These are phyloP conservation scores for Neurospora sp. DNA, from an alignment of 495 filamentous ascomycete species.

Conservation along the genomic window DNA sequence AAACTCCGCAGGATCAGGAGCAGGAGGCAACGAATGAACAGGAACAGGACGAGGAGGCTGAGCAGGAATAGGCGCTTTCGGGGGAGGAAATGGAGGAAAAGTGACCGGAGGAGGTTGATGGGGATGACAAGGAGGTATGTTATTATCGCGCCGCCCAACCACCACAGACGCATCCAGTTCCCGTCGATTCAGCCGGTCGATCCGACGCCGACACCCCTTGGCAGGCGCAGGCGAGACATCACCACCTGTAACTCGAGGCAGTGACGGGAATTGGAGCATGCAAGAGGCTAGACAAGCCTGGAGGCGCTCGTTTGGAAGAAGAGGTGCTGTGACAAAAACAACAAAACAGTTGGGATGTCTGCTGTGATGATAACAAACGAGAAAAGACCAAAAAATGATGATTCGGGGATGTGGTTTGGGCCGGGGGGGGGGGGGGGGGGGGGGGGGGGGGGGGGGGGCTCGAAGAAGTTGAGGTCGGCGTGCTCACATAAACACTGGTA, in stretches of 20 bases:
- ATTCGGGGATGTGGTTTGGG: neutral
- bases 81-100: neutral
- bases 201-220: neutral
- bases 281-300: neutral
- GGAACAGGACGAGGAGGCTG: neutral
- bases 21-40: neutral
- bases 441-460: neutral
- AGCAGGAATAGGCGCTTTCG: neutral
- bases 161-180: neutral
- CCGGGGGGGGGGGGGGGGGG: too few relatives aligned
- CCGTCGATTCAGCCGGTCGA: neutral
- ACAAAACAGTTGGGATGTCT: neutral
- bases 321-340: neutral
- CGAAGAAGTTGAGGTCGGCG: neutral
- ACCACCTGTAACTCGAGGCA: neutral
- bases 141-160: neutral
- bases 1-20: neutral
- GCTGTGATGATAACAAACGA: neutral
- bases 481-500: neutral
- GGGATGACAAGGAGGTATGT: neutral
- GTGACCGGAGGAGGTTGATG: neutral
- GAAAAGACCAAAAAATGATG: neutral
- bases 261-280: neutral
- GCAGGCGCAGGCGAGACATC: neutral
- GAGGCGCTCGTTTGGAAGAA: neutral